Evolutionary conservation across 352 stramenopile genomes (phyloP).

Genomic region (Aphanomyces invadans): DNA sequence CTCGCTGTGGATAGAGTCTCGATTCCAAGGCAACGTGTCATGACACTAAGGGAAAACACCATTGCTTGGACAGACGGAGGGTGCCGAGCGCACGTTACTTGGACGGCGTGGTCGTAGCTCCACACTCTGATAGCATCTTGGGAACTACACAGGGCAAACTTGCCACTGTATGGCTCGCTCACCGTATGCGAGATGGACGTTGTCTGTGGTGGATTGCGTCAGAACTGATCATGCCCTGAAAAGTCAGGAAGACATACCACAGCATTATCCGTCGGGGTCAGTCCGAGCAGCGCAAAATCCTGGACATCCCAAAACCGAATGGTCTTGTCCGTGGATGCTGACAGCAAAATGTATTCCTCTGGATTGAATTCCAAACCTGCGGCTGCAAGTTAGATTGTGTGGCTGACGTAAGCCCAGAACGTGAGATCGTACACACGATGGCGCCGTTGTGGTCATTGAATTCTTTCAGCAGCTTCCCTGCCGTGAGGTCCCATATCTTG

Average conservation of each 20-base stretch:
- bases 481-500: slow-evolving; percentile 80
- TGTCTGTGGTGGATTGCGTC: slow-evolving; percentile 33
- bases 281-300: slow-evolving; percentile 66
- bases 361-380: slow-evolving; percentile 71
- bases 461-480: slow-evolving; percentile 60
- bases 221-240: no score
- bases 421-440: slow-evolving; percentile 49
- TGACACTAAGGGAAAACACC: slow-evolving; percentile 63
- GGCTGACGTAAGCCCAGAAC: no score
- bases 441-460: slow-evolving; percentile 66
- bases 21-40: slow-evolving; percentile 53
- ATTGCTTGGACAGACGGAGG: neutral
- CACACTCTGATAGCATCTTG: slow-evolving; percentile 69
- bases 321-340: slow-evolving; percentile 61
- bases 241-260: slow-evolving; percentile 33
- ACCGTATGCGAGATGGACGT: slow-evolving; percentile 75
- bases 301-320: slow-evolving; percentile 84
- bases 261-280: slow-evolving; percentile 69
- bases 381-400: no score
- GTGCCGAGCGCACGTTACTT: slow-evolving; percentile 38
- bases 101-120: slow-evolving; percentile 76
- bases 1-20: slow-evolving; percentile 43
- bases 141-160: slow-evolving; percentile 72
- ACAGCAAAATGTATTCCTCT: slow-evolving; percentile 81
- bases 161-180: slow-evolving; percentile 63